Percentiles rank a stretch among this genome's conserved stretches.
These are phyloP conservation scores for Rhizophagus clarus DNA, from an alignment of 192 early-diverging fungal species.

Conservation along the genomic window DNA sequence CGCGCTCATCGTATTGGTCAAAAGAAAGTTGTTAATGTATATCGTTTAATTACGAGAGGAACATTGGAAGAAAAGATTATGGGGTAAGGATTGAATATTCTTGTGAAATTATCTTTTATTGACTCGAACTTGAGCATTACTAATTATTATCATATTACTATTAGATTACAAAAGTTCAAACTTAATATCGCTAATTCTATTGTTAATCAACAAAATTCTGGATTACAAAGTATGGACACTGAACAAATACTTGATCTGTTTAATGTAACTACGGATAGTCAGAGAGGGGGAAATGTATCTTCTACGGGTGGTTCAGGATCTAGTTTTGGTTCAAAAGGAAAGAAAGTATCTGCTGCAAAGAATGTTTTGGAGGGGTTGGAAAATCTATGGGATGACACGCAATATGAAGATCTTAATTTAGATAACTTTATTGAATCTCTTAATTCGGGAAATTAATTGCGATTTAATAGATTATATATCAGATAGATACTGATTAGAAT, in stretches of 20 bases:
- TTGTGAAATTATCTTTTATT: background rate
- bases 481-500: background rate
- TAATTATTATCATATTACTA: background rate
- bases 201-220: slow-evolving; percentile 95
- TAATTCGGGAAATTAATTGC: slow-evolving; percentile 1
- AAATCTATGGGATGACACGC: slow-evolving; percentile 87
- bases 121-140: background rate
- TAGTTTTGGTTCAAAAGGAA: slow-evolving; percentile 36
- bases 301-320: slow-evolving; percentile 13
- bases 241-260: slow-evolving; percentile 95
- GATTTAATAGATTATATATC: background rate
- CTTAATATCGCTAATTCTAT: slow-evolving; percentile 94
- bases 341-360: slow-evolving; percentile 64
- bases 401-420: slow-evolving; percentile 85
- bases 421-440: slow-evolving; percentile 68
- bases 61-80: slow-evolving; percentile 99
- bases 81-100: slow-evolving; percentile 64
- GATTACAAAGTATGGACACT: slow-evolving; percentile 93
- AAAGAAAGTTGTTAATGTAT: slow-evolving; percentile 96
- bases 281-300: slow-evolving; percentile 30
- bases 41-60: slow-evolving; percentile 94
- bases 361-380: slow-evolving; percentile 77
- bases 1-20: slow-evolving; percentile 98
- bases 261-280: slow-evolving; percentile 61
- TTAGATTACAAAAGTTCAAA: slow-evolving; percentile 96